Evolutionary conservation across 306 rosid genomes (phyloP).

Genomic region (Cucurbita pepo): DNA sequence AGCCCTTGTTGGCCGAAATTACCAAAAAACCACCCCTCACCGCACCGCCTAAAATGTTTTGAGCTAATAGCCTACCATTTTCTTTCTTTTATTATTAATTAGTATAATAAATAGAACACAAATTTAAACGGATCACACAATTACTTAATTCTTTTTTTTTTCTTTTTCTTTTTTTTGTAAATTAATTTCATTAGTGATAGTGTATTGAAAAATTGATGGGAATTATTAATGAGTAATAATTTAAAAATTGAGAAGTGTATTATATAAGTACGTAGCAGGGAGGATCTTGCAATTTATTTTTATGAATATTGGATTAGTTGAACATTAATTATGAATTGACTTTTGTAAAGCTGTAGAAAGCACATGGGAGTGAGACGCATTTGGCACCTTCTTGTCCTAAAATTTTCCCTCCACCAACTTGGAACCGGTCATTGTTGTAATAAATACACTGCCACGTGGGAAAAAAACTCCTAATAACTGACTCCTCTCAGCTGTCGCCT

Average conservation of each 20-base stretch:
- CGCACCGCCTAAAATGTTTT: neutral
- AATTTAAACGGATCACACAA: no score
- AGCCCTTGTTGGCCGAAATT: neutral
- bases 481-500: neutral
- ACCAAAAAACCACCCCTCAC: neutral
- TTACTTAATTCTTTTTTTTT: no score
- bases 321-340: neutral
- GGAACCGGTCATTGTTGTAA: neutral
- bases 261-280: neutral
- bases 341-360: neutral
- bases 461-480: no score
- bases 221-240: no score
- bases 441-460: neutral
- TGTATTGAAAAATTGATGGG: no score
- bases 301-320: neutral
- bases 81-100: no score
- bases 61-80: neutral
- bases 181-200: no score
- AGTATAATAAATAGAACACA: neutral
- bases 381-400: neutral
- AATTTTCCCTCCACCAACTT: neutral
- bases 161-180: no score
- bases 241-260: neutral
- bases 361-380: neutral
- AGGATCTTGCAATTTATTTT: neutral